A percentile compares a stretch with the other conserved stretches of the same genome.
These are phyloP conservation scores for Camelina neglecta DNA, from an alignment of 345 rosid species.

Conservation along the genomic window DNA sequence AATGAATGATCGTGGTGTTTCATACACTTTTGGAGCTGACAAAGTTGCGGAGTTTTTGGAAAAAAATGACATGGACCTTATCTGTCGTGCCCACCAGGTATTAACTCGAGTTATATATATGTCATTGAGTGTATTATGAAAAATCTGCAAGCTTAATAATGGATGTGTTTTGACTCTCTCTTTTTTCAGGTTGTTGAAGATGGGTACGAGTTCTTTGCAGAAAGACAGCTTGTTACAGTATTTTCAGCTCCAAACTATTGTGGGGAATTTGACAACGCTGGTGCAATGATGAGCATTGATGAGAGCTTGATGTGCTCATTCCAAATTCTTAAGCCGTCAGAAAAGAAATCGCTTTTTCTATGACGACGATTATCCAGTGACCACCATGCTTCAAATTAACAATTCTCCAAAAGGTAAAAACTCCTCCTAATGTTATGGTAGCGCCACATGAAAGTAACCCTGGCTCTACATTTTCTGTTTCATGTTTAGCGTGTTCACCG, in stretches of 20 bases:
- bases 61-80: slow-evolving; percentile 86
- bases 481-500: not conserved
- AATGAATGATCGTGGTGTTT: slow-evolving; percentile 90
- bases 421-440: slow-evolving; percentile 5
- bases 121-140: not conserved
- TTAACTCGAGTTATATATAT: not conserved
- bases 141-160: not conserved
- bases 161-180: not conserved
- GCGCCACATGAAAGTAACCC: not conserved
- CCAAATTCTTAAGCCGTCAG: slow-evolving; percentile 87
- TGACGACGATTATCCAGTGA: slow-evolving; percentile 35
- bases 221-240: slow-evolving; percentile 78
- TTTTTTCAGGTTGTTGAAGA: slow-evolving; percentile 82
- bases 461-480: slow-evolving; percentile 1
- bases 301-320: slow-evolving; percentile 93
- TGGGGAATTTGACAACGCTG: slow-evolving; percentile 93
- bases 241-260: slow-evolving; percentile 96
- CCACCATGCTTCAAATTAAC: slow-evolving; percentile 25
- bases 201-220: slow-evolving; percentile 91
- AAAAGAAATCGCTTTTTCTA: slow-evolving; percentile 52
- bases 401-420: slow-evolving; percentile 28
- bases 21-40: slow-evolving; percentile 87
- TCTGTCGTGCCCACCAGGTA: slow-evolving; percentile 97
- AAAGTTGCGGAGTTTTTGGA: slow-evolving; percentile 68
- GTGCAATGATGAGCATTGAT: slow-evolving; percentile 97